A percentile compares a stretch with the other conserved stretches of the same genome.
Conservation (phyloP, 2,329 filamentous ascomycete genomes). For the Aspergillus arachidicola region DNA sequence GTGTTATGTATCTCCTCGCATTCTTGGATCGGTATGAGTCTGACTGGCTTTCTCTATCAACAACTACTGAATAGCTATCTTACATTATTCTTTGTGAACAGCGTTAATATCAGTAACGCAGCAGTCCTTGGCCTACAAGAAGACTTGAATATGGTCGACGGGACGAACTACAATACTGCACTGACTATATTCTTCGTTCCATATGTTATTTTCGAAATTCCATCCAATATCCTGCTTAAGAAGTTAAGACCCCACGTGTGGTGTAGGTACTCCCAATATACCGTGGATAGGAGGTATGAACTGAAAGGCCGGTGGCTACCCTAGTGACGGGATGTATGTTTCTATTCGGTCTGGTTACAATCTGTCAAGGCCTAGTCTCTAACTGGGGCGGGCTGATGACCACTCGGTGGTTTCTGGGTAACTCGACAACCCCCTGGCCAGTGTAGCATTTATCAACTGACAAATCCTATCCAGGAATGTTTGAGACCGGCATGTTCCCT, state of each 20-base stretch:
- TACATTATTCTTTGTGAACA: slow-evolving; percentile 16
- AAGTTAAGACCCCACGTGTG: slow-evolving; percentile 67
- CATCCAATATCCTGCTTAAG: slow-evolving; percentile 73
- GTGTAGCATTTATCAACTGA: slow-evolving; percentile 3
- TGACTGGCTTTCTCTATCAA: neutral
- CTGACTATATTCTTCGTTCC: slow-evolving; percentile 82
- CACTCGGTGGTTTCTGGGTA: slow-evolving; percentile 79
- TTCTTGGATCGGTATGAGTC: slow-evolving; percentile 59
- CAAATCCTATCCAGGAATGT: slow-evolving; percentile 44
- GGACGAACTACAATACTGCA: slow-evolving; percentile 70
- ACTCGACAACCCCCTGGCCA: neutral
- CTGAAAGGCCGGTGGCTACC: slow-evolving; percentile 1
- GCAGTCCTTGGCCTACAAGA: slow-evolving; percentile 65
- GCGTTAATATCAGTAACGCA: slow-evolving; percentile 81
- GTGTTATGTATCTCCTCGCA: slow-evolving; percentile 70
- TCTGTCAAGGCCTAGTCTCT: slow-evolving; percentile 74
- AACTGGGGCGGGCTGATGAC: slow-evolving; percentile 77
- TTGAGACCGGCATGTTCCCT: slow-evolving; percentile 72
- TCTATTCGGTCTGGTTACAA: slow-evolving; percentile 73
- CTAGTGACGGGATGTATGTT: slow-evolving; percentile 78
- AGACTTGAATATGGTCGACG: slow-evolving; percentile 60
- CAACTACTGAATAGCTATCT: neutral
- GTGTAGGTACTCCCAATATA: slow-evolving; percentile 45
- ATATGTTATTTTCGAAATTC: slow-evolving; percentile 68
- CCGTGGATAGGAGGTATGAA: neutral